Evolutionary conservation across 106 monocot genomes (phyloP), one percentile per base, ranked within the genome.

Genomic region (Phalaenopsis aphrodite): DNA sequence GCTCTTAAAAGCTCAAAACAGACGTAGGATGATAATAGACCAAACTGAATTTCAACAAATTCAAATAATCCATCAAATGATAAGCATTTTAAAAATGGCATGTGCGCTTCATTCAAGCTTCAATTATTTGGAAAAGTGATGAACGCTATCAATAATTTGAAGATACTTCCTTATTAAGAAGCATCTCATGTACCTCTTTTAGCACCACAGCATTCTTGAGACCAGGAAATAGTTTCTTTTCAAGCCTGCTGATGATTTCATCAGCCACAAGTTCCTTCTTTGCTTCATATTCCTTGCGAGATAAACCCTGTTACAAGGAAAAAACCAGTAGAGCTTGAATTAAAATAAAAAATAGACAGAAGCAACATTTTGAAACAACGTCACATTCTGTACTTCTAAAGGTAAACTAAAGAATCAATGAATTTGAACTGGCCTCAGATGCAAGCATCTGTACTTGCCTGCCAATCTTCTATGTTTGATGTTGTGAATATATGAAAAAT

Each of bases 401-500:
- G 56, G 46, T 36, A 49, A 39, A 16, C 56, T 43, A 75, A 14
- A 38, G 65, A 75, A 39, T 47, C 18, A 41, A 56, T 1, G 64
- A 42, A 46, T 58, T 61, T n/a, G 57, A 76, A 64, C 47, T 49
- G 5, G 55, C 38, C 67, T 41, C 37, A 66, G 41, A 9, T 78
- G 12, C 4, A 23, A 42, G 42, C 8, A 57, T 49, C 49, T 76
- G 21, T 76, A 49, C 76, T 37, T 48, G 94, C 94, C 94, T 94
- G 85, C 98, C 98, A 98, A 77, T 98, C 98, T 37, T 93, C 98
- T 48, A 98, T 92, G 71, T 79, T 48, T 48, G 98, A 89, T 56
- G 98, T 98, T 58, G 98, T 94, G 80, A 98, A 98, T 83, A 98
- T 86, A 79, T 98, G 98, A 85, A 98, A 89, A 86, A 98, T 93